Base-by-base conservation (phyloP, 164 flowering plant genomes). In the Magnolia officinalis region DNA sequence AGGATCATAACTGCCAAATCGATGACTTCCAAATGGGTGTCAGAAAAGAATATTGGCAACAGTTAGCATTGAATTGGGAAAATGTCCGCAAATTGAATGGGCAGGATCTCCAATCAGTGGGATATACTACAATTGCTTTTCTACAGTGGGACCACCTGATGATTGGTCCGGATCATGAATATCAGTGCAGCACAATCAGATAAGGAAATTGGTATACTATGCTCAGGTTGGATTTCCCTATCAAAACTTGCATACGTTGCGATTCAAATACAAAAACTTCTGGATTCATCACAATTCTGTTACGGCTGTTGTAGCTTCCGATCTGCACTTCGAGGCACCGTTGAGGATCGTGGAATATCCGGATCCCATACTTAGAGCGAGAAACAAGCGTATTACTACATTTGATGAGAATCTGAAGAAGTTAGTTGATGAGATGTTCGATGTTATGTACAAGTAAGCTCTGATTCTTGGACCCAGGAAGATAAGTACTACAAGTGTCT, bases 401-500 rank as follows among this genome's bases (percentile, higher is more conserved):
- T 96, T 90, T 77, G 98, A 93, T 76, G 96, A 91, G 51, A 89
- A 85, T 67, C 78, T 96, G 85, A 91, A 90, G 90, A 91, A 86
- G 74, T 79, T 96, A 20, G 98, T 89, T 0, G 84, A 80, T 49
- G 97, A 92, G 81, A 96, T 96, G 99, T 92, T 96, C 66, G 98
- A 94, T 74, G 85, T 96, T 29, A 96, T 96, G 99, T 96, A 96
- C 86, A 92, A 86, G 98, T 92, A 73, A 86, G 90, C 81, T 23
- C 49, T n/a, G 26, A 55, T 14, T 14, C 31, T 65, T 20, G 31
- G 18, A 55, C 13, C 13, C 61, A 55, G 61, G 18, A 10, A 55
- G 61, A 55, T 2, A 10, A 10, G 7, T 55, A 55, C 61, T 2
- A 0, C 16, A 55, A 55, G 13, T 55, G 61, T 55, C 11, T 55